These are phyloP conservation scores for Crithidia brevicula DNA, from an alignment of 208 protist genomes.

Conservation along the genomic window DNA sequence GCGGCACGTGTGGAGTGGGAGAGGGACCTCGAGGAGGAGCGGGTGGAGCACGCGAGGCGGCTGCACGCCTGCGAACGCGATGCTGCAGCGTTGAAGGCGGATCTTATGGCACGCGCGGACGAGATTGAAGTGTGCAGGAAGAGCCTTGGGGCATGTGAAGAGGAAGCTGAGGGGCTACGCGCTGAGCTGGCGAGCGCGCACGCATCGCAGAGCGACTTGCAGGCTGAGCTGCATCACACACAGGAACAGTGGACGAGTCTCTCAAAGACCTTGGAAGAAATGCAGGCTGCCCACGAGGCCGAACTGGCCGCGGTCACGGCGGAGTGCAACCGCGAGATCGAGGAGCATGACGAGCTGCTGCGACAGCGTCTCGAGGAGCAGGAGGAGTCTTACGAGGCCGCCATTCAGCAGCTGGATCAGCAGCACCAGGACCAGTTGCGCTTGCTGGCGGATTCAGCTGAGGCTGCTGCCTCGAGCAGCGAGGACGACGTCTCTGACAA, in stretches of 20 bases:
- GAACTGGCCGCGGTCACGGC: conserved; percentile 6
- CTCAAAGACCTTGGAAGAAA: background rate
- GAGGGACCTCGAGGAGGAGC: conserved; percentile 6
- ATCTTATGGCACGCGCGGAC: background rate
- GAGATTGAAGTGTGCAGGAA: conserved; percentile 15
- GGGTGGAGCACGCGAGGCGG: background rate
- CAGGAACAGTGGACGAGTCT: background rate
- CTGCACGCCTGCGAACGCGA: background rate
- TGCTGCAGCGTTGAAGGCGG: conserved; percentile 1
- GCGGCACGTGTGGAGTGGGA: conserved; percentile 11
- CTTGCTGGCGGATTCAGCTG: background rate
- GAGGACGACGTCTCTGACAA: background rate
- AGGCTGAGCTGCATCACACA: background rate
- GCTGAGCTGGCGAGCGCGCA: background rate
- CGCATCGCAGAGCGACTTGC: background rate
- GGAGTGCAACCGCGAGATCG: conserved; percentile 17
- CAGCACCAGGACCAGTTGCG: conserved; percentile 27
- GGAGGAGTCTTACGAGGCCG: conserved; percentile 19
- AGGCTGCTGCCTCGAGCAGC: background rate
- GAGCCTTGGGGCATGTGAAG: conserved; percentile 7
- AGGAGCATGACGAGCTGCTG: conserved; percentile 24
- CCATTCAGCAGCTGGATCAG: conserved; percentile 34
- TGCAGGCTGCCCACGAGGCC: conserved; percentile 13
- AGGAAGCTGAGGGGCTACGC: conserved; percentile 7
- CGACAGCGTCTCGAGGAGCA: conserved; percentile 18